phyloP scores from a whole-genome alignment of 1,284 basidiomycete genomes.

The Marasmius tenuissimus region DNA sequence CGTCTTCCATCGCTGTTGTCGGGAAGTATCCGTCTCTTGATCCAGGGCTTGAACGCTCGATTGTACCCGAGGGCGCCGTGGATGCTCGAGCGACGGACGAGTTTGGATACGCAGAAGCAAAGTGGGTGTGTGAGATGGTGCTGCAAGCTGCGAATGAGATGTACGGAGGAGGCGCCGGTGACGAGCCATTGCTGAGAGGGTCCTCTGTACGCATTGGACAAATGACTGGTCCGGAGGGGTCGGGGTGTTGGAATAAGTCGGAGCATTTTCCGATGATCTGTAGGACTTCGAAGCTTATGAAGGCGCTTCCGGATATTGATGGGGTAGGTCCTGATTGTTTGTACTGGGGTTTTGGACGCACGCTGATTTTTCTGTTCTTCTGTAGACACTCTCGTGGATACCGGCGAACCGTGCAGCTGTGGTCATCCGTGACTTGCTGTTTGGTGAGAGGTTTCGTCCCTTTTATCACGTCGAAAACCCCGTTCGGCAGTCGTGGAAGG shows the following conservation, averaged over 20 bases:
- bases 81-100: conserved; percentile 23
- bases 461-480: conserved; percentile 23
- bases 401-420: conserved; percentile 22
- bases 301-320: conserved; percentile 26
- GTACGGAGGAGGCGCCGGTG: conserved; percentile 15
- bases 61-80: conserved; percentile 27
- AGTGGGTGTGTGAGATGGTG: conserved; percentile 60
- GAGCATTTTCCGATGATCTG: conserved; percentile 38
- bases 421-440: conserved; percentile 20
- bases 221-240: conserved; percentile 32
- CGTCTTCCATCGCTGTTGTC: conserved; percentile 36
- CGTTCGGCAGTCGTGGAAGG: conserved; percentile 21
- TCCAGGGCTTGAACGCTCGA: conserved; percentile 21
- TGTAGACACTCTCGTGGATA: conserved; percentile 28
- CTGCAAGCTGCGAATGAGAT: conserved; percentile 19
- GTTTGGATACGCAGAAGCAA: conserved; percentile 68
- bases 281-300: conserved; percentile 26
- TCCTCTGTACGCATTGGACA: conserved; percentile 35
- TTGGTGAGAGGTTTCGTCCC: conserved; percentile 12
- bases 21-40: conserved; percentile 28
- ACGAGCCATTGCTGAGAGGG: conserved; percentile 19
- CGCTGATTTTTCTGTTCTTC: background rate
- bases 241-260: conserved; percentile 36
- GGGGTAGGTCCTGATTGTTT: conserved; percentile 25
- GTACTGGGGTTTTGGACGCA: background rate